phyloP scores from a whole-genome alignment of 768 basidiomycete species.

The Leccinum imitatum region DNA sequence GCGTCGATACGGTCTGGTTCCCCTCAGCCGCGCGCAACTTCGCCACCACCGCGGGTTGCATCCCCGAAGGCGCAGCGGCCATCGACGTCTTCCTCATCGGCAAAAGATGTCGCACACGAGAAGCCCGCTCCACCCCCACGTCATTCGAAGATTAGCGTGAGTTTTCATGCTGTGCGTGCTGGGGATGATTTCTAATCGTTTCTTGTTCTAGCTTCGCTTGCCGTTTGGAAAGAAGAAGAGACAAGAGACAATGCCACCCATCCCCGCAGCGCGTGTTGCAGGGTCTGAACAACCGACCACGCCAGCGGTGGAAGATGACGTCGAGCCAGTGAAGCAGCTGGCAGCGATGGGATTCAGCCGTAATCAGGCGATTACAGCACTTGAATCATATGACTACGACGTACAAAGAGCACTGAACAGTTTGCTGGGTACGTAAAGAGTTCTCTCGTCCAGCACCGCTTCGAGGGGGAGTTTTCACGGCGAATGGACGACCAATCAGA shows the following conservation, averaged over 20 bases:
- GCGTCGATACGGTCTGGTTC: constrained; percentile 36
- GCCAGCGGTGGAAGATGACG: constrained; percentile 67
- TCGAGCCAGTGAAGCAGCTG: constrained; percentile 74
- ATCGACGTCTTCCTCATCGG: constrained; percentile 57
- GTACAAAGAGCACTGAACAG: constrained; percentile 76
- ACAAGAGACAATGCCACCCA: constrained; percentile 50
- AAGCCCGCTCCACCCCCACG: constrained; percentile 54
- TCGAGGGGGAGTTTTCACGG: background rate
- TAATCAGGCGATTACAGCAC: constrained; percentile 73
- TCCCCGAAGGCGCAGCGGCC: constrained; percentile 57
- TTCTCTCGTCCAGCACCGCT: background rate
- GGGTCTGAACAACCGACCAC: constrained; percentile 49
- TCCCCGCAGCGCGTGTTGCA: constrained; percentile 36
- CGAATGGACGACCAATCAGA: background rate
- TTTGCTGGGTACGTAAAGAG: constrained; percentile 46
- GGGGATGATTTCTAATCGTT: constrained; percentile 8
- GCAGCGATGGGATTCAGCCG: constrained; percentile 91
- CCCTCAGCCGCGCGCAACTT: constrained; percentile 42
- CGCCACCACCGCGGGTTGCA: constrained; percentile 49
- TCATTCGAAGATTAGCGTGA: constrained; percentile 76
- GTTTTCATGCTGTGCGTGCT: constrained; percentile 30
- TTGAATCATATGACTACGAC: constrained; percentile 85
- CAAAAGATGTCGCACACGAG: constrained; percentile 50
- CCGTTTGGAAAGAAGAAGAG: constrained; percentile 80
- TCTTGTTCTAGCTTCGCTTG: constrained; percentile 54